Percentiles rank a stretch among this genome's conserved stretches.
Evolutionary conservation across 179 eudicot species (phyloP).

Genomic region (Vitellaria paradoxa): DNA sequence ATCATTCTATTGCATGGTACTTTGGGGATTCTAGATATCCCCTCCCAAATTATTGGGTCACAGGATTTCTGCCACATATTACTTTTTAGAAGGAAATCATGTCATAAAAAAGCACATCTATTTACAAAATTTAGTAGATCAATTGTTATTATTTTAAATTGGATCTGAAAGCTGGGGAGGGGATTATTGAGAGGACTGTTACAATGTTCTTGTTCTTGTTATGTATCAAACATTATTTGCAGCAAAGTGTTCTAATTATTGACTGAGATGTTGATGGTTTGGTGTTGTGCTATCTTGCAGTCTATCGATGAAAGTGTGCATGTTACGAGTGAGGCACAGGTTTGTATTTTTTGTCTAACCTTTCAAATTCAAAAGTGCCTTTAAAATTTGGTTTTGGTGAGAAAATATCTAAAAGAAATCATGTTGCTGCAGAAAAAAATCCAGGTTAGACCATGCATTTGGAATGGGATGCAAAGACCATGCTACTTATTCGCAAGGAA

Average conservation of each 20-base stretch:
- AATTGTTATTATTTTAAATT: not conserved
- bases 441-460: conserved; percentile 61
- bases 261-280: conserved; percentile 5
- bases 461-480: conserved; percentile 89
- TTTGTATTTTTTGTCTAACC: conserved; percentile 26
- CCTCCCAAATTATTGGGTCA: not conserved
- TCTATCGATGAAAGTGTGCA: conserved; percentile 42
- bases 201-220: not conserved
- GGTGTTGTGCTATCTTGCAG: conserved; percentile 47
- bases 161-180: not conserved
- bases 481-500: conserved; percentile 93
- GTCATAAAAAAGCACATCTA: not conserved
- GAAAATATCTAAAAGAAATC: not conserved
- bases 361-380: not conserved
- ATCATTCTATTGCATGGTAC: not conserved
- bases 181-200: not conserved
- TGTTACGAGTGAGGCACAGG: conserved; percentile 22
- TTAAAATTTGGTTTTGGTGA: not conserved
- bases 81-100: not conserved
- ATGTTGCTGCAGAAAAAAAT: conserved; percentile 57
- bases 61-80: conserved; percentile 1
- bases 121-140: not conserved
- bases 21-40: not conserved
- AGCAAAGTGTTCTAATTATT: not conserved
- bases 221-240: not conserved